Conservation (phyloP, 164 flowering plant species). For the Sedum album region DNA sequence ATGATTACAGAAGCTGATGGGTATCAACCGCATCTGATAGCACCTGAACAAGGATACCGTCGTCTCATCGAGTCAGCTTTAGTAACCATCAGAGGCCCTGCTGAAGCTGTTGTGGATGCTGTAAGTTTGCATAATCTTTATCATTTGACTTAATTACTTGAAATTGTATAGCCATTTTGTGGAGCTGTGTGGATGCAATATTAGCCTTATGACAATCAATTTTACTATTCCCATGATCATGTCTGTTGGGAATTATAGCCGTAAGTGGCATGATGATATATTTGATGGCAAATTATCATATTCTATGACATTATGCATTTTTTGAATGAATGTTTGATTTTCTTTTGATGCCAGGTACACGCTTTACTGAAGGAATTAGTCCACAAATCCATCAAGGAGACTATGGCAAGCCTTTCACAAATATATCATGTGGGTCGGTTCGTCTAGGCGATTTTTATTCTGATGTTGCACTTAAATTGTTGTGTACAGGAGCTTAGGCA, state of each 20-base stretch:
- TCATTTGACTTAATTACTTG: background rate
- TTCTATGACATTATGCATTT: too few relatives aligned
- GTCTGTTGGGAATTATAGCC: too few relatives aligned
- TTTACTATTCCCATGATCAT: background rate
- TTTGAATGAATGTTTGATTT: background rate
- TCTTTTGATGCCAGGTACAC: conserved; percentile 33
- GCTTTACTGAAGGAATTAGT: conserved; percentile 42
- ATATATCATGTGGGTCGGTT: background rate
- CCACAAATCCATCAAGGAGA: conserved; percentile 39
- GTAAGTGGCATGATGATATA: too few relatives aligned
- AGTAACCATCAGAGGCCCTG: conserved; percentile 55
- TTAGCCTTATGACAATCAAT: background rate
- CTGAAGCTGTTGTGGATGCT: conserved; percentile 72
- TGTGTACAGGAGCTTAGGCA: conserved; percentile 35
- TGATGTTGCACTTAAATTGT: background rate
- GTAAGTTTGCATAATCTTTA: conserved; percentile 20
- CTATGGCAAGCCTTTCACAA: conserved; percentile 25
- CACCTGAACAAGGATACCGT: conserved; percentile 81
- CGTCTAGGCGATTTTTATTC: background rate
- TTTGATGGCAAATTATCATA: too few relatives aligned
- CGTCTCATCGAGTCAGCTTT: conserved; percentile 61
- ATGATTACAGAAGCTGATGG: conserved; percentile 89
- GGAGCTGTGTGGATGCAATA: background rate
- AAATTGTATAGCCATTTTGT: background rate
- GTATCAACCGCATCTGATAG: conserved; percentile 83